Evolutionary conservation across 148 eudicot species (phyloP), one percentile per base, ranked within the genome.

Genomic region (Vaccinium corymbosum): DNA sequence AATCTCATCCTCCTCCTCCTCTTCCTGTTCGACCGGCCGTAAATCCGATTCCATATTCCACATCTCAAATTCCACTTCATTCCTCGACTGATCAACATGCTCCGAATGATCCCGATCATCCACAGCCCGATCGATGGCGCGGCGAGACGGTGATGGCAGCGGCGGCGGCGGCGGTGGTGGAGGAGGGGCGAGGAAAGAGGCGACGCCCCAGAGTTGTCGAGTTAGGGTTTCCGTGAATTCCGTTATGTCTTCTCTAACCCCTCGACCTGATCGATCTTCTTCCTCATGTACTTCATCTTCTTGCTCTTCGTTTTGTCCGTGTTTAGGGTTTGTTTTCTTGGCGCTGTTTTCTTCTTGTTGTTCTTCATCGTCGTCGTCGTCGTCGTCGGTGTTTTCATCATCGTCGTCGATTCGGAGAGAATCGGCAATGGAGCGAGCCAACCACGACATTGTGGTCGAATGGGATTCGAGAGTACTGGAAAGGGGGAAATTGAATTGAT

Each of bases 121-220:
- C 8, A 35, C 71, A 11, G 56, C 19, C 25, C 86, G 83, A 75
- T 80, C 81, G 81, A 74, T 48, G 76, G 17, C 84, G 49, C 11
- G 55, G 56, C n/a, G 49, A 46, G 42, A 42, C 7, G 76, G 82
- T 4, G 46, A 42, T 0, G 73, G 85, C 2, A 59, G 68, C 0
- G 13, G 73, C 38, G 73, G 66, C 25, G 25, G 66, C 42, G 90
- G 89, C 0, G 93, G 88, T 0, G 88, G 88, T 0, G 95, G 93
- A 35, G 93, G 94, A 51, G 98, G 98, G 80, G 95, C 98, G 57
- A 95, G 95, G 74, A 94, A 94, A 9, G 90, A 89, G 1, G 98
- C 98, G 46, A 95, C 97, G 66, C 98, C 98, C 92, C 92, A 89
- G 0, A 95, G 83, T 81, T 94, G 97, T 75, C 98, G 98, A 81